These are phyloP conservation scores for Mycena rosella DNA, from an alignment of 768 basidiomycete species.

Conservation along the genomic window DNA sequence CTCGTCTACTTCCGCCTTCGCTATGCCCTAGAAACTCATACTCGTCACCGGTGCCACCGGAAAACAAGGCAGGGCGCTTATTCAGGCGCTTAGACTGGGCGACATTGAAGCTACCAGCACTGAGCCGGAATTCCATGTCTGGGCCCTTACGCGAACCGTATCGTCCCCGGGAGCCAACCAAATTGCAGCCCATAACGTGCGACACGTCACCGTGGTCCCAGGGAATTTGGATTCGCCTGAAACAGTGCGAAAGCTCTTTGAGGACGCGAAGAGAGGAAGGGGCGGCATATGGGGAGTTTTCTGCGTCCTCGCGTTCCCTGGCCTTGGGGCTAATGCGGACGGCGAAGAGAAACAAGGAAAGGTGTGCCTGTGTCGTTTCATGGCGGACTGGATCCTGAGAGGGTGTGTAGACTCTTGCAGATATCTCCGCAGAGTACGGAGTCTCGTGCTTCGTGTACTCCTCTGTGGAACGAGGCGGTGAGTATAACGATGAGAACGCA, in stretches of 20 bases:
- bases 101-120: conserved; percentile 5
- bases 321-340: conserved; percentile 55
- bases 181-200: conserved; percentile 35
- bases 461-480: conserved; percentile 46
- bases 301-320: conserved; percentile 54
- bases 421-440: conserved; percentile 46
- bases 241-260: conserved; percentile 50
- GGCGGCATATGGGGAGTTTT: conserved; percentile 56
- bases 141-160: conserved; percentile 53
- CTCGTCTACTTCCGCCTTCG: too few species aligned
- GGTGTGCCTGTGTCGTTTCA: conserved; percentile 20
- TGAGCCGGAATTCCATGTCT: conserved; percentile 45
- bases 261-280: conserved; percentile 43
- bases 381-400: neutral
- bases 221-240: conserved; percentile 49
- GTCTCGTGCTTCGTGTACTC: conserved; percentile 46
- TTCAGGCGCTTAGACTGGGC: conserved; percentile 42
- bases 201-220: conserved; percentile 49
- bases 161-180: conserved; percentile 44
- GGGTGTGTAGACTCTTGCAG: conserved; percentile 39
- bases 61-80: conserved; percentile 51
- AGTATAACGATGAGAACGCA: conserved; percentile 40
- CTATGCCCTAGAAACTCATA: conserved; percentile 43
- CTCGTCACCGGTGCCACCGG: conserved; percentile 55
- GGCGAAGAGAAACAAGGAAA: conserved; percentile 56